phyloP scores from a whole-genome alignment of 2,329 filamentous ascomycete genomes.

The Fusarium dlaminii region DNA sequence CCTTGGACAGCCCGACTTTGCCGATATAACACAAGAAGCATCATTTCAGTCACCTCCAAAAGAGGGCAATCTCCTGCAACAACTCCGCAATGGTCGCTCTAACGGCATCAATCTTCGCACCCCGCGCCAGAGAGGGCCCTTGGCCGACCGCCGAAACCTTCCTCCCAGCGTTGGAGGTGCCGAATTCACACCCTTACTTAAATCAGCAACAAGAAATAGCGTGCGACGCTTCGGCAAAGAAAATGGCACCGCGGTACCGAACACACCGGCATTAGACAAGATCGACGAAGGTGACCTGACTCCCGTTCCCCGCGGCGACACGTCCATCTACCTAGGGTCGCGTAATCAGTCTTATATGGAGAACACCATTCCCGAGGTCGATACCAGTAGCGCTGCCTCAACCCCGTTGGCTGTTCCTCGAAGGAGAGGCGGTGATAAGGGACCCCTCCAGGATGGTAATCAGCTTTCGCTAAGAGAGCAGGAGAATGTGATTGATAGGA shows the following conservation, averaged over 20 bases:
- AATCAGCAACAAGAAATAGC: slow-evolving; percentile 78
- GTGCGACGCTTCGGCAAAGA: slow-evolving; percentile 72
- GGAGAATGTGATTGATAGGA: slow-evolving; percentile 92
- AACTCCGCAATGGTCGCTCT: slow-evolving; percentile 73
- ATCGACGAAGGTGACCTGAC: slow-evolving; percentile 79
- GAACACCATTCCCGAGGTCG: slow-evolving; percentile 77
- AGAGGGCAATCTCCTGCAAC: slow-evolving; percentile 73
- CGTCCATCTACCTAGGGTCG: slow-evolving; percentile 74
- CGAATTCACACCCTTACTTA: slow-evolving; percentile 95
- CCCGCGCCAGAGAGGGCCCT: slow-evolving; percentile 74
- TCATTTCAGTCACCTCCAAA: slow-evolving; percentile 86
- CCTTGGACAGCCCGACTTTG: slow-evolving; percentile 75
- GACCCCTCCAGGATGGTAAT: slow-evolving; percentile 84
- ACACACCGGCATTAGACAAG: slow-evolving; percentile 75
- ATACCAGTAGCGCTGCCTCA: slow-evolving; percentile 81
- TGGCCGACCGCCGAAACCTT: slow-evolving; percentile 77
- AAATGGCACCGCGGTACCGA: slow-evolving; percentile 65
- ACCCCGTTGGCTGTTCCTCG: slow-evolving; percentile 81
- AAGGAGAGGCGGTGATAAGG: slow-evolving; percentile 69
- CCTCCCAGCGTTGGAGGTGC: slow-evolving; percentile 71
- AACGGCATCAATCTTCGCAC: slow-evolving; percentile 72
- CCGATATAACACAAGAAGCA: slow-evolving; percentile 84
- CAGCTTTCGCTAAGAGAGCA: slow-evolving; percentile 93
- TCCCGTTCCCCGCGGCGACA: slow-evolving; percentile 76
- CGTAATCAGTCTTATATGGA: slow-evolving; percentile 72